These are phyloP conservation scores for Adansonia gregorii DNA, from an alignment of 441 rosid species.

Conservation along the genomic window DNA sequence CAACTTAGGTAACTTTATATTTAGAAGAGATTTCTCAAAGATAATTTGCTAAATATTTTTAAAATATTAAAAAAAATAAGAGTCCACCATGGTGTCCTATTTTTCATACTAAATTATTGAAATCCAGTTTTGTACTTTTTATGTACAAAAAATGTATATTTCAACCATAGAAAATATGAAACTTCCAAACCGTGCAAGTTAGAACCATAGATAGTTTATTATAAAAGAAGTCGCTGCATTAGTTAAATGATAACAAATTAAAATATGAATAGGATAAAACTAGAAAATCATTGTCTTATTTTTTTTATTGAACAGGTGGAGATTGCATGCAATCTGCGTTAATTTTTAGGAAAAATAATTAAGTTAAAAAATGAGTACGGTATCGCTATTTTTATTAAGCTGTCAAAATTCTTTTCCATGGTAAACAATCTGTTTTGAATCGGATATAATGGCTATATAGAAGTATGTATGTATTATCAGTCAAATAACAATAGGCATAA, in stretches of 20 bases:
- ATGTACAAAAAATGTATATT: too few relatives aligned
- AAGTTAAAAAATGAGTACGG: background rate
- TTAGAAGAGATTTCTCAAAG: too few relatives aligned
- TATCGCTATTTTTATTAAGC: background rate
- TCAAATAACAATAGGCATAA: background rate
- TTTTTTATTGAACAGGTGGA: background rate
- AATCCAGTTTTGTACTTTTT: too few relatives aligned
- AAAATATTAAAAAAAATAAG: too few relatives aligned
- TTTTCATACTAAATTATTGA: too few relatives aligned
- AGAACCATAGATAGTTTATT: background rate
- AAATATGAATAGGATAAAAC: background rate
- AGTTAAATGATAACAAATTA: background rate
- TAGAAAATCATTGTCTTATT: background rate
- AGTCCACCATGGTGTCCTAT: too few relatives aligned
- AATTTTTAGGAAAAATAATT: background rate
- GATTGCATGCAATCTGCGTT: background rate
- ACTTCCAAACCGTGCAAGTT: background rate
- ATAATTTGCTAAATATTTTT: too few relatives aligned
- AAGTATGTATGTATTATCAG: background rate
- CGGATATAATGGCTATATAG: background rate
- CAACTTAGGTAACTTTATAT: too few relatives aligned
- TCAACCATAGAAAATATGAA: too few relatives aligned
- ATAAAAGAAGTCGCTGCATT: background rate
- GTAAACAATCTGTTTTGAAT: background rate
- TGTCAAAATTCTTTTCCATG: background rate